Evolutionary conservation across 345 rosid species (phyloP).

Genomic region (Xanthoceras sorbifolium): DNA sequence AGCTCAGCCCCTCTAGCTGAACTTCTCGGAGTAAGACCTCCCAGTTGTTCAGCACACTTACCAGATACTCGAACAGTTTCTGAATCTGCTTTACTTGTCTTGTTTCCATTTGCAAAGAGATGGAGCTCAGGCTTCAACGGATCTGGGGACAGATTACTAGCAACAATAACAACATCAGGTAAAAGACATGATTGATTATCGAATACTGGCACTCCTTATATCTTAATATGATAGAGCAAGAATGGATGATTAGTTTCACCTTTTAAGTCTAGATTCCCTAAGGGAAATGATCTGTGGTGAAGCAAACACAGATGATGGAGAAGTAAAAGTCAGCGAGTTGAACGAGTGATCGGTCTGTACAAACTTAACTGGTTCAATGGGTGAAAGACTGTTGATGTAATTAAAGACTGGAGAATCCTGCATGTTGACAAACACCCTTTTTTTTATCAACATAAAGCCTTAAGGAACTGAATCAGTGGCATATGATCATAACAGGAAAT

Average conservation of each 20-base stretch:
- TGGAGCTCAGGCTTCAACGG: constrained; percentile 30
- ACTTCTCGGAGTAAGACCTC: constrained; percentile 21
- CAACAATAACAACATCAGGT: constrained; percentile 5
- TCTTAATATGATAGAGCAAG: background rate
- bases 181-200: background rate
- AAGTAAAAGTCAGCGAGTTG: constrained; percentile 40
- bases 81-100: constrained; percentile 25
- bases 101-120: constrained; percentile 28
- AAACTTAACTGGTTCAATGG: constrained; percentile 52
- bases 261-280: constrained; percentile 43
- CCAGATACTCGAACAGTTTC: constrained; percentile 27
- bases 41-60: constrained; percentile 21
- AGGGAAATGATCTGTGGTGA: constrained; percentile 45
- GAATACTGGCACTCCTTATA: background rate
- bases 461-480: background rate
- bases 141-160: constrained; percentile 42
- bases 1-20: constrained; percentile 29
- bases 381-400: constrained; percentile 64
- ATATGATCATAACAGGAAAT: background rate
- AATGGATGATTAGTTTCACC: constrained; percentile 34
- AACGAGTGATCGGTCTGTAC: constrained; percentile 30
- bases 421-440: constrained; percentile 19
- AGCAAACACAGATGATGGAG: constrained; percentile 54
- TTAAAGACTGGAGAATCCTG: constrained; percentile 79
- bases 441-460: background rate